phyloP scores from a whole-genome alignment of 2,329 filamentous ascomycete genomes.

The Macrophomina tecta region DNA sequence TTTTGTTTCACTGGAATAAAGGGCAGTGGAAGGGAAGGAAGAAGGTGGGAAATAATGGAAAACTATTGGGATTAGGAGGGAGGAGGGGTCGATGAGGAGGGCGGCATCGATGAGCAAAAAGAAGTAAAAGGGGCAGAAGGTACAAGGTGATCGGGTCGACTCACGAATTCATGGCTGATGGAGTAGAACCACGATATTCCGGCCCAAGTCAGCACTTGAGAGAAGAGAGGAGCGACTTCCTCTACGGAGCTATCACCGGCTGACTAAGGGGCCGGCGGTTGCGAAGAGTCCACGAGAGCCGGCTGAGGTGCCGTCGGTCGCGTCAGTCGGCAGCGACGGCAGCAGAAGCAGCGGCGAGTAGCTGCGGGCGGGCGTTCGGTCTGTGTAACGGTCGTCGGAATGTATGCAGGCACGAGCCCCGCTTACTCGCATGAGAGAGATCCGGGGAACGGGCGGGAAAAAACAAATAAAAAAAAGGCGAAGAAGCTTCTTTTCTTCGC shows the following conservation, averaged over 20 bases:
- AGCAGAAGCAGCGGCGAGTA: not conserved
- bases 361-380: not conserved
- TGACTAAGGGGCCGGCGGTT: no score
- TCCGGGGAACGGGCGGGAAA: not conserved
- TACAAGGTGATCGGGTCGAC: conserved; percentile 22
- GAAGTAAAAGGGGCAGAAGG: not conserved
- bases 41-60: no score
- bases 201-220: not conserved
- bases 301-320: not conserved
- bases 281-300: not conserved
- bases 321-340: not conserved
- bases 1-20: no score
- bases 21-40: no score
- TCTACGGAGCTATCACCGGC: no score
- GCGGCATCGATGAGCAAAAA: not conserved
- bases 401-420: conserved; percentile 19
- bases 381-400: conserved; percentile 4
- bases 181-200: not conserved
- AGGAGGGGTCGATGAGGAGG: not conserved
- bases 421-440: conserved; percentile 14
- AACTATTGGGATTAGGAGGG: not conserved
- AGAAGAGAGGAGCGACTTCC: no score
- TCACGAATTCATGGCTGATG: conserved; percentile 21
- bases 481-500: not conserved
- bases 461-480: not conserved